Percentiles rank a stretch among this genome's conserved stretches.
These are phyloP conservation scores for Brassica carinata DNA, from an alignment of 345 rosid species.

Conservation along the genomic window DNA sequence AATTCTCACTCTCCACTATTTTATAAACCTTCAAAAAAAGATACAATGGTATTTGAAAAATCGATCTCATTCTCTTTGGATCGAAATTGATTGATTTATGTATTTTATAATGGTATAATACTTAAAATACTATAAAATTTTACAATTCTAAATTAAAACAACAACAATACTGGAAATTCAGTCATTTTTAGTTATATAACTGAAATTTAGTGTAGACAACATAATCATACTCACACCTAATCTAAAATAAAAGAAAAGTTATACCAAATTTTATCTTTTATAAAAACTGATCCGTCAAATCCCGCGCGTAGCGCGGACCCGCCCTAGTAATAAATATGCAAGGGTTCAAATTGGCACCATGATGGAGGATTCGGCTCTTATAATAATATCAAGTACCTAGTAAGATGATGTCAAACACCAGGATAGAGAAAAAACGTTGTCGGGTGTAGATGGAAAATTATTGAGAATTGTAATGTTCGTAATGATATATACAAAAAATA, in stretches of 20 bases:
- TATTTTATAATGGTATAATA: not conserved
- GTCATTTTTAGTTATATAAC: too few species aligned
- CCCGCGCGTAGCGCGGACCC: too few species aligned
- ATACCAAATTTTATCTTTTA: too few species aligned
- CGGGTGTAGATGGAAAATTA: not conserved
- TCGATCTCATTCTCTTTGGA: not conserved
- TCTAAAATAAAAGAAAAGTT: too few species aligned
- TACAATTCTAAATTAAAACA: too few species aligned
- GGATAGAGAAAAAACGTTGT: not conserved
- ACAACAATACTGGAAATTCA: too few species aligned
- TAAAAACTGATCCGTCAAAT: too few species aligned
- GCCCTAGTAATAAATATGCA: not conserved
- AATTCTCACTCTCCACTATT: too few species aligned
- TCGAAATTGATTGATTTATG: too few species aligned
- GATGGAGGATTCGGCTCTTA: not conserved
- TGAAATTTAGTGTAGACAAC: too few species aligned
- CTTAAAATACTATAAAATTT: not conserved
- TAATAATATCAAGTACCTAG: not conserved
- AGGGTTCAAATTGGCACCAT: not conserved
- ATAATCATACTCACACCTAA: not conserved
- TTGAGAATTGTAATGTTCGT: not conserved
- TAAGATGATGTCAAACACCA: not conserved
- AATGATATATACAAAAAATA: conserved; percentile 7
- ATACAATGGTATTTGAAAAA: too few species aligned
- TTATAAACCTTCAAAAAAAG: too few species aligned